Evolutionary conservation across 192 early-diverging fungal species (phyloP), one percentile per base, ranked within the genome.

Genomic region (Spizellomyces sp.): DNA sequence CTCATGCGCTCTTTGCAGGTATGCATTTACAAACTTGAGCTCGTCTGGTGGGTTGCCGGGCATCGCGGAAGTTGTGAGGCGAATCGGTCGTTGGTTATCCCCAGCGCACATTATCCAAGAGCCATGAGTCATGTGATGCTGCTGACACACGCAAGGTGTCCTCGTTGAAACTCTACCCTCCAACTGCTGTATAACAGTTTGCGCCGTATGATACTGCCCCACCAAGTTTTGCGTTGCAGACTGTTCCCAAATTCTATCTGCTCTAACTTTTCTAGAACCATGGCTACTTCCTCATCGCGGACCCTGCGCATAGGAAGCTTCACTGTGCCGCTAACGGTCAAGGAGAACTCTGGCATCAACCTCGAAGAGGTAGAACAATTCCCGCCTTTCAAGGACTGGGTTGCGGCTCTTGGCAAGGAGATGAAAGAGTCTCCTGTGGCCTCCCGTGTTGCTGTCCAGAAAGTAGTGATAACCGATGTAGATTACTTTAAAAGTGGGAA

Each of bases 1-100:
- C 76, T 99, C 96, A 9, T 88, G 84, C 0, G 88, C 88, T 15
- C 96, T 86, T 75, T 95, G 94, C 48, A 99, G 77, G 78, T 84
- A 97, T 4, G 91, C 87, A 8, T 77, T 74, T 41, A 98, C 87
- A 68, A 60, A 63, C 69, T 85, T 85, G 66, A 85, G 71, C 45
- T 82, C 75, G 2, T 75, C 76, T 9, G 80, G 80, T 5, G 67
- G 67, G n/a, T 63, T n/a, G 3, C 54, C 57, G 2, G 58, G 27
- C 68, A 70, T 69, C 54, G 54, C n/a, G n/a, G 22, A 19, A 7
- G 54, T 6, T 56, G 54, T 19, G 22, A 14, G 0, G 54, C 22
- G n/a, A 7, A 22, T 56, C 6, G 54, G n/a, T 56, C 7, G 54
- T 56, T 22, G 54, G 27, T 36, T 36, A 36, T 36, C 27, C 27